A percentile compares a stretch with the other conserved stretches of the same genome.
phyloP scores from a whole-genome alignment of 139 green algal genomes.

The Micractinium conductrix region DNA sequence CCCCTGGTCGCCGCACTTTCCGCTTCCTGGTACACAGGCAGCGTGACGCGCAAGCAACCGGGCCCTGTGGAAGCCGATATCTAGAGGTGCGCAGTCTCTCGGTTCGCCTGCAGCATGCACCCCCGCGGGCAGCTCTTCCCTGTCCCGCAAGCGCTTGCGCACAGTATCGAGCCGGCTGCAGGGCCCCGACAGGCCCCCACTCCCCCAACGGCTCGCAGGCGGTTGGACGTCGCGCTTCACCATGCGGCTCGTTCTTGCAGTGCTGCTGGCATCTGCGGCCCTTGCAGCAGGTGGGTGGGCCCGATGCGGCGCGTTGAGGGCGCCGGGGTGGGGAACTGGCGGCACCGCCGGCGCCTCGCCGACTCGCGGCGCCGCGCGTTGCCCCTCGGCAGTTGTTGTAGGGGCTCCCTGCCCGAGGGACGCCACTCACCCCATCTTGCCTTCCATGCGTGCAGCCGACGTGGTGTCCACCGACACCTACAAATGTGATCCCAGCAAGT shows the following conservation, averaged over 20 bases:
- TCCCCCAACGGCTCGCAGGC: not conserved
- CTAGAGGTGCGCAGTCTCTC: not conserved
- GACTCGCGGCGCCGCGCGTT: not conserved
- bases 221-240: not conserved
- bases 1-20: no score
- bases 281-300: not conserved
- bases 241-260: slow-evolving; percentile 1
- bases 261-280: slow-evolving; percentile 13
- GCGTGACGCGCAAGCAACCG: not conserved
- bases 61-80: not conserved
- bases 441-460: not conserved
- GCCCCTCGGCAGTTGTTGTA: not conserved
- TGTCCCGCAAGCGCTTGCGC: not conserved
- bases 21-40: no score
- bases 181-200: not conserved
- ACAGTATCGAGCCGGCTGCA: not conserved
- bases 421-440: not conserved
- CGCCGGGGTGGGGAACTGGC: not conserved
- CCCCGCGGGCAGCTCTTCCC: not conserved
- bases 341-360: not conserved
- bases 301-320: not conserved
- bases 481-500: slow-evolving; percentile 30
- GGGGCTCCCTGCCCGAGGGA: not conserved
- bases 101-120: no score
- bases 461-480: slow-evolving; percentile 12